Percentiles rank a stretch among this genome's conserved stretches.
Evolutionary conservation across 176 grass and related monocot species (phyloP).

Genomic region (Phoenix roebelenii): DNA sequence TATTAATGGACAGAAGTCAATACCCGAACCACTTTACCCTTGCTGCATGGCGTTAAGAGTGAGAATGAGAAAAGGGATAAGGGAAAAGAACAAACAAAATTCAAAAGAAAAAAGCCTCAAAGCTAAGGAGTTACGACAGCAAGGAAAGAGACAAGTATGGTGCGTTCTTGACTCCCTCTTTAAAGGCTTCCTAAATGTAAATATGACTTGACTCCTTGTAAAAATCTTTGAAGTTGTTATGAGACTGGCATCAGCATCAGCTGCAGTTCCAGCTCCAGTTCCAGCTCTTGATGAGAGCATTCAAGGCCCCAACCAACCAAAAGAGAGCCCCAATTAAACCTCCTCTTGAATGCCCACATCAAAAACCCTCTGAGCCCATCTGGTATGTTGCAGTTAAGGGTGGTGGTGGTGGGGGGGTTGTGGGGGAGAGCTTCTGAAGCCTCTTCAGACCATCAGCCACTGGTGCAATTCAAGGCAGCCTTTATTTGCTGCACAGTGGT

Average conservation of each 20-base stretch:
- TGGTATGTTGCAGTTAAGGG: slow-evolving; percentile 20
- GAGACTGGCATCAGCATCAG: slow-evolving; percentile 34
- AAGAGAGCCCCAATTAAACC: neutral
- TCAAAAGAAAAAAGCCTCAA: neutral
- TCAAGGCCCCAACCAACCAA: neutral
- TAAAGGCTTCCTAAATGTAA: slow-evolving; percentile 24
- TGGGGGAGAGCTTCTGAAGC: slow-evolving; percentile 16
- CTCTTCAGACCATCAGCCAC: slow-evolving; percentile 31
- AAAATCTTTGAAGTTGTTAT: slow-evolving; percentile 30
- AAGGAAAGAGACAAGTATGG: slow-evolving; percentile 40
- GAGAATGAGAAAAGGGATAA: neutral
- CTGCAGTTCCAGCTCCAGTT: slow-evolving; percentile 15
- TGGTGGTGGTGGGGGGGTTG: neutral
- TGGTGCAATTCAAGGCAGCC: slow-evolving; percentile 49
- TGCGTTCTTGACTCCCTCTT: slow-evolving; percentile 88
- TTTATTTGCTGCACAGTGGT: slow-evolving; percentile 71
- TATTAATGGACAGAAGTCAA: slow-evolving; percentile 55
- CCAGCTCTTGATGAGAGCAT: slow-evolving; percentile 2
- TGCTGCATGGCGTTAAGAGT: slow-evolving; percentile 24
- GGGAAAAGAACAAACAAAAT: neutral
- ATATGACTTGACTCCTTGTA: slow-evolving; percentile 27
- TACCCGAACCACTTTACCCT: slow-evolving; percentile 85
- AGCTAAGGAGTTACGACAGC: slow-evolving; percentile 17
- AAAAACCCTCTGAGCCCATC: slow-evolving; percentile 6
- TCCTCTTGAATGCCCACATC: slow-evolving; percentile 17